These are phyloP conservation scores for Lichenothelia convexa DNA, from an alignment of 495 filamentous ascomycete genomes.

Conservation along the genomic window DNA sequence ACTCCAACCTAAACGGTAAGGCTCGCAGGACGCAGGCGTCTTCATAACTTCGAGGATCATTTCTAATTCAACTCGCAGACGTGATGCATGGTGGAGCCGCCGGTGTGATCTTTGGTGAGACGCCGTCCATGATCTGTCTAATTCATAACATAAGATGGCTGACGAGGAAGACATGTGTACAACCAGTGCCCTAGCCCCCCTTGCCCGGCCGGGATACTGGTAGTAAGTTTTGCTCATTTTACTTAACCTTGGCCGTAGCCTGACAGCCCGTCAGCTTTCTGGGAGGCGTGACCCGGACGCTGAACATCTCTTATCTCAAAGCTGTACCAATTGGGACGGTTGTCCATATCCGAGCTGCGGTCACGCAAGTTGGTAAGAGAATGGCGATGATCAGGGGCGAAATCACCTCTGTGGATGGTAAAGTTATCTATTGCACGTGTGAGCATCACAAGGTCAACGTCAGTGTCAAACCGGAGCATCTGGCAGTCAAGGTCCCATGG, in stretches of 20 bases:
- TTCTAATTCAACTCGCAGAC: constrained; percentile 1
- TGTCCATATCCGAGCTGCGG: constrained; percentile 17
- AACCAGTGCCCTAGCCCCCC: constrained; percentile 23
- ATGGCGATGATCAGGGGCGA: constrained; percentile 27
- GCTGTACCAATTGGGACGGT: constrained; percentile 20
- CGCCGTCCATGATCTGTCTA: background rate
- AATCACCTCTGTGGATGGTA: constrained; percentile 24
- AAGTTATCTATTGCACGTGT: constrained; percentile 20
- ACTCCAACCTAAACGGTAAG: constrained; percentile 13
- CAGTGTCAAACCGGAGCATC: constrained; percentile 19
- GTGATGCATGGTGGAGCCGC: constrained; percentile 29
- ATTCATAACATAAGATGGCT: background rate
- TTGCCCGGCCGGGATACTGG: constrained; percentile 25
- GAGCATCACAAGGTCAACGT: constrained; percentile 30
- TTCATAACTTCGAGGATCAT: constrained; percentile 1
- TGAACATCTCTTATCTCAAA: constrained; percentile 25
- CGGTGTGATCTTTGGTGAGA: constrained; percentile 23
- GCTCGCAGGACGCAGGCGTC: background rate
- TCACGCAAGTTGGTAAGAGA: constrained; percentile 21
- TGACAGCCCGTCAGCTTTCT: constrained; percentile 20
- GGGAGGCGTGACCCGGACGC: constrained; percentile 24
- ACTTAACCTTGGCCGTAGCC: no score
- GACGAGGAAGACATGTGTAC: constrained; percentile 29
- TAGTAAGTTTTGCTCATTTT: no score
- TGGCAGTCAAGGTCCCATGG: constrained; percentile 16